Evolutionary conservation across 1,284 basidiomycete genomes (phyloP).

Genomic region (Leucoagaricus sp.): DNA sequence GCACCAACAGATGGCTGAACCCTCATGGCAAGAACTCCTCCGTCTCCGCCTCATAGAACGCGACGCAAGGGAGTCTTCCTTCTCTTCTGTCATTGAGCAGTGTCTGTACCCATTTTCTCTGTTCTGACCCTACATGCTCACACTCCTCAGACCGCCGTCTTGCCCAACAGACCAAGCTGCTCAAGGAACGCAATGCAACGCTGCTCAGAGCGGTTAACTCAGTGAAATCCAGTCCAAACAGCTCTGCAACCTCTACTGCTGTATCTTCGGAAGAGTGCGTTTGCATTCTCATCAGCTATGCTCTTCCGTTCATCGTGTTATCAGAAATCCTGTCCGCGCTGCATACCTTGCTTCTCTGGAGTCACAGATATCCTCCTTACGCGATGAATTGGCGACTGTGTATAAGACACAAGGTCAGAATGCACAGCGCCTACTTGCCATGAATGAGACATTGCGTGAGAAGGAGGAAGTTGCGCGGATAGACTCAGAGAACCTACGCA

Average conservation of each 20-base stretch:
- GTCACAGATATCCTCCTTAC: conserved; percentile 86
- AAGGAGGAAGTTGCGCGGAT: conserved; percentile 82
- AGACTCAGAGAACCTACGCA: conserved; percentile 76
- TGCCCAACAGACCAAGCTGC: conserved; percentile 84
- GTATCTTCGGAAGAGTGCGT: conserved; percentile 76
- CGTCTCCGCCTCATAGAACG: conserved; percentile 77
- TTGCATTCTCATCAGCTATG: not conserved
- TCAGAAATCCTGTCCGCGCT: conserved; percentile 78
- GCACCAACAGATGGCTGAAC: conserved; percentile 63
- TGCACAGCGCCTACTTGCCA: conserved; percentile 86
- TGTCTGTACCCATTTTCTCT: conserved; percentile 47
- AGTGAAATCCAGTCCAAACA: conserved; percentile 65
- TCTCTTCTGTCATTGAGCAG: conserved; percentile 84
- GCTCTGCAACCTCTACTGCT: conserved; percentile 61
- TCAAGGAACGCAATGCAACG: conserved; percentile 88
- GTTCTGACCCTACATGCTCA: conserved; percentile 17
- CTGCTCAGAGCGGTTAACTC: conserved; percentile 78
- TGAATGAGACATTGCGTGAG: conserved; percentile 93
- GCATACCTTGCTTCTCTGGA: conserved; percentile 92
- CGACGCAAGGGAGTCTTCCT: conserved; percentile 75
- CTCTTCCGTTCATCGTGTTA: conserved; percentile 17
- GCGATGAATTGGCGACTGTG: conserved; percentile 88
- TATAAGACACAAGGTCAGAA: conserved; percentile 98
- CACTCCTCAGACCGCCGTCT: conserved; percentile 74
- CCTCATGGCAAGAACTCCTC: conserved; percentile 78